phyloP scores from a whole-genome alignment of 148 eudicot species.

The Drosera capensis region DNA sequence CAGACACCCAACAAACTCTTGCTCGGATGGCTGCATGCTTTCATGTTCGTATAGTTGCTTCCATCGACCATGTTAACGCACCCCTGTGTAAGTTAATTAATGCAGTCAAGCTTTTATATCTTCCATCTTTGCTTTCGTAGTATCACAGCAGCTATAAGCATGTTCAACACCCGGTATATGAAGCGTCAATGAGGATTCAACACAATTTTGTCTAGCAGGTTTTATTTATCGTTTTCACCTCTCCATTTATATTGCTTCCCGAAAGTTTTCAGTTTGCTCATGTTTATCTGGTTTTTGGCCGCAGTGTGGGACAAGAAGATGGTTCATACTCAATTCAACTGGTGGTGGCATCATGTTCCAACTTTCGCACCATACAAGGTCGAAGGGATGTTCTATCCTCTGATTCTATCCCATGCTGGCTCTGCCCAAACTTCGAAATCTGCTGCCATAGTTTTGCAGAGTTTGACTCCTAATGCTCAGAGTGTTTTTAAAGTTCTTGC shows the following conservation, averaged over 20 bases:
- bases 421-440: constrained; percentile 66
- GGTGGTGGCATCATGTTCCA: constrained; percentile 91
- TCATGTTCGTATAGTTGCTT: constrained; percentile 66
- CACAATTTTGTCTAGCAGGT: background rate
- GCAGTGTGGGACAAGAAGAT: constrained; percentile 98
- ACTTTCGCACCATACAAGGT: constrained; percentile 81
- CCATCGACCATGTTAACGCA: constrained; percentile 86
- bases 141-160: too few species aligned
- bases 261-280: background rate
- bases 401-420: constrained; percentile 67
- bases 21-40: constrained; percentile 77
- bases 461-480: constrained; percentile 96
- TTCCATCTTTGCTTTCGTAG: too few species aligned
- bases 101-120: too few species aligned
- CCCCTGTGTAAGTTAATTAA: constrained; percentile 54
- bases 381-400: constrained; percentile 61
- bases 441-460: constrained; percentile 78
- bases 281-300: constrained; percentile 1
- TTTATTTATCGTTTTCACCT: background rate
- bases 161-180: too few species aligned
- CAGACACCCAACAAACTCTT: constrained; percentile 71
- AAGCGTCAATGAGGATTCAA: background rate
- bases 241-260: background rate
- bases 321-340: constrained; percentile 87
- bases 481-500: constrained; percentile 92